phyloP scores from a whole-genome alignment of 2,329 filamentous ascomycete species.

The Escovopsis sp. region DNA sequence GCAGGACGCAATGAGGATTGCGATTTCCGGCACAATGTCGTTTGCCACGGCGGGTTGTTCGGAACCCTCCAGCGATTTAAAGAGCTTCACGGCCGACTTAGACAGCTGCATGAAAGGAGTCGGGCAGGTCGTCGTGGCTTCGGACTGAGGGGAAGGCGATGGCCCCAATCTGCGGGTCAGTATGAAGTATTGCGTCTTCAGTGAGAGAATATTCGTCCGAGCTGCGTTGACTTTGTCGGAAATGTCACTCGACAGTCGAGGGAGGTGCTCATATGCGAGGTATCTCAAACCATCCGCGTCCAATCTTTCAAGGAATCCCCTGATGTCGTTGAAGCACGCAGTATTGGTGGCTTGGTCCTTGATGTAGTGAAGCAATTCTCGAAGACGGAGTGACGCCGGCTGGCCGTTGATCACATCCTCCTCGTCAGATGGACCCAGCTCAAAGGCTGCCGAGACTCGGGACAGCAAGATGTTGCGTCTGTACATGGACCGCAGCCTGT shows the following conservation, averaged over 20 bases:
- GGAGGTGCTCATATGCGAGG: slow-evolving; percentile 24
- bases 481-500: slow-evolving; percentile 23
- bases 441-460: slow-evolving; percentile 23
- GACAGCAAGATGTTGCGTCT: slow-evolving; percentile 25
- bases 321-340: slow-evolving; percentile 33
- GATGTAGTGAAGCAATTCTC: slow-evolving; percentile 22
- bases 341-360: slow-evolving; percentile 20
- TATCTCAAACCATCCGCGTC: slow-evolving; percentile 24
- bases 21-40: slow-evolving; percentile 18
- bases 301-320: slow-evolving; percentile 28
- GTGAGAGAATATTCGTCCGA: slow-evolving; percentile 19
- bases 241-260: slow-evolving; percentile 16
- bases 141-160: slow-evolving; percentile 8
- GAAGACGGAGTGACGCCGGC: slow-evolving; percentile 17
- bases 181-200: slow-evolving; percentile 31
- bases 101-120: slow-evolving; percentile 5
- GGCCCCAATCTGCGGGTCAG: slow-evolving; percentile 21
- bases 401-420: slow-evolving; percentile 15
- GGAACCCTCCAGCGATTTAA: slow-evolving; percentile 4
- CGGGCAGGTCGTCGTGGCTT: slow-evolving; percentile 11
- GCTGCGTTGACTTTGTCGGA: slow-evolving; percentile 12
- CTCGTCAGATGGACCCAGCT: slow-evolving; percentile 15
- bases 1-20: slow-evolving; percentile 21
- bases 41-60: background rate
- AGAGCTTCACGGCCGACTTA: slow-evolving; percentile 9